Evolutionary conservation across 352 stramenopile species (phyloP).

Genomic region (Globisporangium apiculatum): DNA sequence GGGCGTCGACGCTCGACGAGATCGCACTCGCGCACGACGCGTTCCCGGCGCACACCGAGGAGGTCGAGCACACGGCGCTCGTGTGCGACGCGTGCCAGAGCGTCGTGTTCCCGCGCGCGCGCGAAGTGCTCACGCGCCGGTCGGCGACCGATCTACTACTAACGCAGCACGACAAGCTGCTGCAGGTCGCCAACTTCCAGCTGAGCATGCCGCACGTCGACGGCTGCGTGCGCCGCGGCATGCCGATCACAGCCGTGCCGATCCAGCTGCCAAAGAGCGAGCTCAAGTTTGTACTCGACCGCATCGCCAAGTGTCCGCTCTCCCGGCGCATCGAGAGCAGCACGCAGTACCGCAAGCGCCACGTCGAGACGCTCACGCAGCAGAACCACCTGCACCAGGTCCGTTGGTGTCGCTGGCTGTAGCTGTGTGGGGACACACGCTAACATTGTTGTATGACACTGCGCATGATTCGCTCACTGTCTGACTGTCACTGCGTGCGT

Average conservation of each 20-base stretch:
- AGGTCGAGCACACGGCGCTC: conserved; percentile 71
- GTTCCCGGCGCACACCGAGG: conserved; percentile 51
- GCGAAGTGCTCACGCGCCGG: conserved; percentile 59
- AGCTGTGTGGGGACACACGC: too few species aligned
- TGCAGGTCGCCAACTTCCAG: conserved; percentile 83
- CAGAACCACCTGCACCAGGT: conserved; percentile 82
- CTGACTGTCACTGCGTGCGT: background rate
- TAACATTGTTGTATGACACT: too few species aligned
- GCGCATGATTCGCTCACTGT: background rate
- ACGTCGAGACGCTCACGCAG: conserved; percentile 39
- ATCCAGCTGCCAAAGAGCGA: conserved; percentile 82
- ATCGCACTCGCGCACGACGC: conserved; percentile 57
- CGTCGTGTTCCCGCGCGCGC: conserved; percentile 65
- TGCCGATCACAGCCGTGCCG: conserved; percentile 57
- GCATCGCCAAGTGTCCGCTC: conserved; percentile 67
- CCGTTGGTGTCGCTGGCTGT: background rate
- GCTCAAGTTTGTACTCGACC: conserved; percentile 80
- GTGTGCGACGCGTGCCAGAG: conserved; percentile 67
- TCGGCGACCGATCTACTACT: conserved; percentile 41
- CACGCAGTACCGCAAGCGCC: conserved; percentile 56
- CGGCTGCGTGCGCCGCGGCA: conserved; percentile 73
- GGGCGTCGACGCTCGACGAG: conserved; percentile 56
- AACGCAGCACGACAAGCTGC: conserved; percentile 41
- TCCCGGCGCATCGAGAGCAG: conserved; percentile 42
- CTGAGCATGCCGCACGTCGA: conserved; percentile 86